phyloP scores from a whole-genome alignment of 768 basidiomycete genomes.

The Mycena pura region DNA sequence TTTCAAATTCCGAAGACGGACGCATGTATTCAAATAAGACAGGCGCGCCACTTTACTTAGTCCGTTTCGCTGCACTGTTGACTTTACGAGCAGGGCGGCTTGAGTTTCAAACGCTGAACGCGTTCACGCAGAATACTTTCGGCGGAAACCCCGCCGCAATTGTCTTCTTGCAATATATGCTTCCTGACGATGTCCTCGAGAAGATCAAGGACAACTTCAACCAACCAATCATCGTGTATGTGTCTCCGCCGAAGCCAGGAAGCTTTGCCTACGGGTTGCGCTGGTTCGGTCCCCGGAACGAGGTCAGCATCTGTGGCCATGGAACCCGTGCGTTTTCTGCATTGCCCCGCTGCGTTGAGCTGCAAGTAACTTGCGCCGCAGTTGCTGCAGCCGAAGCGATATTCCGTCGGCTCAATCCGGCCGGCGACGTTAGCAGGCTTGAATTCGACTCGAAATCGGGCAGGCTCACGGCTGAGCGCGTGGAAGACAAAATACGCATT shows the following conservation, averaged over 20 bases:
- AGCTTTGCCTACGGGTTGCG: slow-evolving; percentile 1
- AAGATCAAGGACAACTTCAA: slow-evolving; percentile 14
- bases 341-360: too few species aligned
- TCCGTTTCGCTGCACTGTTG: too few species aligned
- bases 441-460: slow-evolving; percentile 15
- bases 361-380: too few species aligned
- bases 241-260: background rate
- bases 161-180: slow-evolving; percentile 4
- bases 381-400: slow-evolving; percentile 17
- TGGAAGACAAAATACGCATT: slow-evolving; percentile 10
- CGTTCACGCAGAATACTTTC: background rate
- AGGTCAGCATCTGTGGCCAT: slow-evolving; percentile 18
- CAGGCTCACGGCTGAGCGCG: slow-evolving; percentile 6
- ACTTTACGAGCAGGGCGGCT: too few species aligned
- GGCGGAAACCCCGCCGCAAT: slow-evolving; percentile 17
- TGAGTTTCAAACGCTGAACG: background rate
- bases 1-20: too few species aligned
- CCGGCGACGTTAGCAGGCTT: background rate
- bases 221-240: slow-evolving; percentile 11
- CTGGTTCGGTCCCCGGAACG: slow-evolving; percentile 12
- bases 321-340: slow-evolving; percentile 5
- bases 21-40: too few species aligned
- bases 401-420: background rate
- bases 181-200: background rate
- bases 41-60: too few species aligned